Conservation (phyloP, 768 basidiomycete species). For the Hericium erinaceus region DNA sequence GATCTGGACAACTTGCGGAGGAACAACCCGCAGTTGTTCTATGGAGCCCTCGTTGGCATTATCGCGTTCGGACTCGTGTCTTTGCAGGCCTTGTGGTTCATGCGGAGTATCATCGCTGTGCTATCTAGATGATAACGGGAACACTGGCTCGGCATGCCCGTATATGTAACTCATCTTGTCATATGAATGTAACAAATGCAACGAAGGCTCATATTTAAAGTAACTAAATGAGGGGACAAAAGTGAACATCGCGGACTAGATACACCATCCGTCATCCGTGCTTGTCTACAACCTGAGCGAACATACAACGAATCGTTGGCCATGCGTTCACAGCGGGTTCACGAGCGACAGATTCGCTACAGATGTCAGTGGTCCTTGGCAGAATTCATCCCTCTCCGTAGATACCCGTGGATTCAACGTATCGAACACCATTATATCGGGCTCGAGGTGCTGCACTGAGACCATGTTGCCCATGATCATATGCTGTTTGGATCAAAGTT, state of each 20-base stretch:
- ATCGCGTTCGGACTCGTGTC: not conserved
- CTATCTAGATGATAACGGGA: too few species aligned
- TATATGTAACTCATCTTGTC: too few species aligned
- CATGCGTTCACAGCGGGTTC: not conserved
- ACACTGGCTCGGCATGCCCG: too few species aligned
- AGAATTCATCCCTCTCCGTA: slow-evolving; percentile 12
- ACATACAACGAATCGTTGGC: too few species aligned
- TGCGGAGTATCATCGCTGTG: not conserved
- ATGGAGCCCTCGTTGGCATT: not conserved
- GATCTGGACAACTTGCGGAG: not conserved
- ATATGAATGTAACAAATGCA: too few species aligned
- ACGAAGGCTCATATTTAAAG: too few species aligned
- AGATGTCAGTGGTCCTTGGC: slow-evolving; percentile 8
- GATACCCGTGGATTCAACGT: not conserved
- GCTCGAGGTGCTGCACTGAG: slow-evolving; percentile 10
- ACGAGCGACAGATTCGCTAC: slow-evolving; percentile 11
- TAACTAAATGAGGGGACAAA: too few species aligned
- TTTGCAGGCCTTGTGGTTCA: not conserved
- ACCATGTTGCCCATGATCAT: slow-evolving; percentile 14
- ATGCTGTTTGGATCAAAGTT: slow-evolving; percentile 21
- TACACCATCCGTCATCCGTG: too few species aligned
- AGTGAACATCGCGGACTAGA: too few species aligned
- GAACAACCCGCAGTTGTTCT: not conserved
- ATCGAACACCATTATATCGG: slow-evolving; percentile 11
- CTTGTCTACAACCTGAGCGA: too few species aligned